A percentile compares a stretch with the other conserved stretches of the same genome.
Conservation (phyloP, 1,284 basidiomycete species). For the Moesziomyces sp. region DNA sequence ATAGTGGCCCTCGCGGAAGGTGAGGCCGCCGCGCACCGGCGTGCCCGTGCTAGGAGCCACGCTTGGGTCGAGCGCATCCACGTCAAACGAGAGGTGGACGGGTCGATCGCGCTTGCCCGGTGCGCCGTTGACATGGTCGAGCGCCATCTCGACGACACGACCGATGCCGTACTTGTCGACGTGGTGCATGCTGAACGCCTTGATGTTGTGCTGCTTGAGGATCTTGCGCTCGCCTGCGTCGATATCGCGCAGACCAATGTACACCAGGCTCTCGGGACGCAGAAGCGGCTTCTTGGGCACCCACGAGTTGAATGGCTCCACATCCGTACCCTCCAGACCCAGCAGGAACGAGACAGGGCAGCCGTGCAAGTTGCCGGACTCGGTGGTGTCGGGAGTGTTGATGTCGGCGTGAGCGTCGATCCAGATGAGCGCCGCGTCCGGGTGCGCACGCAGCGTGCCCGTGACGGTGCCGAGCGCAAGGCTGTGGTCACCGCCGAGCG, state of each 20-base stretch:
- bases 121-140: constrained; percentile 83
- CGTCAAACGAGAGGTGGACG: constrained; percentile 95
- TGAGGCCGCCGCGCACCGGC: constrained; percentile 91
- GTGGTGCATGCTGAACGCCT: constrained; percentile 97
- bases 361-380: constrained; percentile 93
- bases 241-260: constrained; percentile 95
- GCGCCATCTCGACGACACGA: constrained; percentile 86
- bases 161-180: constrained; percentile 96
- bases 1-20: constrained; percentile 92
- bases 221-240: constrained; percentile 90
- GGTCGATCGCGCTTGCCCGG: constrained; percentile 75
- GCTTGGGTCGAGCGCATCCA: constrained; percentile 83
- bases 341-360: constrained; percentile 94
- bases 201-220: constrained; percentile 85
- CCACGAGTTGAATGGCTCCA: constrained; percentile 65
- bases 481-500: constrained; percentile 96
- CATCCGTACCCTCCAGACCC: constrained; percentile 65
- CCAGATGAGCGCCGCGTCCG: constrained; percentile 87
- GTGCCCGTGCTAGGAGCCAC: constrained; percentile 97
- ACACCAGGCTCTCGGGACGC: constrained; percentile 80
- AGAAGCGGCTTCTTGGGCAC: constrained; percentile 67
- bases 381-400: constrained; percentile 86
- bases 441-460: constrained; percentile 70
- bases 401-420: constrained; percentile 80
- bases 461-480: constrained; percentile 72